Evolutionary conservation across 768 basidiomycete genomes (phyloP), one percentile per base, ranked within the genome.

Genomic region (Tephrocybe sp.): DNA sequence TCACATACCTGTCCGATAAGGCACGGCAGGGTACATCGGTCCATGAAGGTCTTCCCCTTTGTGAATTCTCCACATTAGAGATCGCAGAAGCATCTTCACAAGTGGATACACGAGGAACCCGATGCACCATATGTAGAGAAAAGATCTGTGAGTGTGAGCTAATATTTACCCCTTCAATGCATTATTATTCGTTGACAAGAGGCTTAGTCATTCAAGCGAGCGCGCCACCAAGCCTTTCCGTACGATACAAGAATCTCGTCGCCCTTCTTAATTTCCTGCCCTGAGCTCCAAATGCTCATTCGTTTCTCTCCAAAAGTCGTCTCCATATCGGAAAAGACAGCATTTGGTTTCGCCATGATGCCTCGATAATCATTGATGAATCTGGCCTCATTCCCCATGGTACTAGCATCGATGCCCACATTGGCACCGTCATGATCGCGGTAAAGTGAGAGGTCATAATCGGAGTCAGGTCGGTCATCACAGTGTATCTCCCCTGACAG

Each of bases 291-390:
- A 26, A 98, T 76, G 54, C 85, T 77, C 80, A 97, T 94, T 44
- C 82, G 72, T 56, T 88, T 67, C 65, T 88, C 88, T 15, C 88
- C 91, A 28, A 56, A 60, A 17, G 52, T 56, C 9, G 73, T 75
- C 52, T 80, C 71, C 32, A 69, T 67, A 36, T 91, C 89, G 44
- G 74, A 70, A 59, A 93, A 93, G 24, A 79, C 58, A 0, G 84
- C 87, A 58, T 93, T 93, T 3, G 90, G 83, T 62, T 73, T 85
- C 20, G 67, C 65, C 43, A 64, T 71, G n/a, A 93, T 74, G 2
- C 92, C 90, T 49, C 94, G 79, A 68, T 87, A 98, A 72, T 96
- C 94, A 59, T 97, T 97, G 52, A 92, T 76, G 64, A 96, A 94
- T 61, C 94, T 75, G 1, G 86, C 87, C 66, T 93, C 90, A 68